These are phyloP conservation scores for Hypomyces rosellus DNA, from an alignment of 2,329 filamentous ascomycete species.

Conservation along the genomic window DNA sequence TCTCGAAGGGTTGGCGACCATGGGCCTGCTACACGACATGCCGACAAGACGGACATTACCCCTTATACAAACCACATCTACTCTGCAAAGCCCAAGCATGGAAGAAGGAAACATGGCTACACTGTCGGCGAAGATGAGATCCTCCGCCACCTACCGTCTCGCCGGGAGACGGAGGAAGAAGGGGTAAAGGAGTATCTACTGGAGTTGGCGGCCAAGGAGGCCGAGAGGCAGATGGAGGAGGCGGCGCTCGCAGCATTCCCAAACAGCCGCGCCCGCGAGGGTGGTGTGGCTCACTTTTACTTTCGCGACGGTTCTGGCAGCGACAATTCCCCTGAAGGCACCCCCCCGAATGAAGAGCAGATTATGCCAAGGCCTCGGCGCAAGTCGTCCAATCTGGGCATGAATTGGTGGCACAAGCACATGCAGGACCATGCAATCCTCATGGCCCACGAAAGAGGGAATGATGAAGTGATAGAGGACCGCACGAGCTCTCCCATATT, in stretches of 20 bases:
- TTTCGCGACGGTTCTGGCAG: conserved; percentile 58
- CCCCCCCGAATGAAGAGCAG: conserved; percentile 25
- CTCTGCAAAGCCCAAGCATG: conserved; percentile 34
- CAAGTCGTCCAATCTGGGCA: conserved; percentile 56
- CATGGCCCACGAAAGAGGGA: conserved; percentile 42
- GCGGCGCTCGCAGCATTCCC: conserved; percentile 70
- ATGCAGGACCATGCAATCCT: conserved; percentile 73
- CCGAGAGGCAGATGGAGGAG: conserved; percentile 73
- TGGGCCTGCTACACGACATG: conserved; percentile 54
- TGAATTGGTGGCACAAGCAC: conserved; percentile 70
- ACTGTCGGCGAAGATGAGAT: conserved; percentile 21
- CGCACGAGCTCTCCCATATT: conserved; percentile 16
- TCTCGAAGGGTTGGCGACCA: conserved; percentile 61
- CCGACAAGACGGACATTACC: conserved; percentile 67
- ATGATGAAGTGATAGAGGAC: conserved; percentile 19
- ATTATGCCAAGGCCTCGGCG: conserved; percentile 36
- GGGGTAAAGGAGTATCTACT: conserved; percentile 71
- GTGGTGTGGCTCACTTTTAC: conserved; percentile 65
- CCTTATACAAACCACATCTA: conserved; percentile 58
- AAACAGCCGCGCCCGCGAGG: conserved; percentile 62
- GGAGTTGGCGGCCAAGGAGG: conserved; percentile 71
- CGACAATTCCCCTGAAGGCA: conserved; percentile 39
- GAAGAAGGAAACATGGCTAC: conserved; percentile 26
- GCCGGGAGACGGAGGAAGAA: conserved; percentile 68
- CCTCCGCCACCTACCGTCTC: conserved; percentile 31